Base-by-base conservation (phyloP, 2,329 filamentous ascomycete genomes). In the Cryphonectria parasitica region DNA sequence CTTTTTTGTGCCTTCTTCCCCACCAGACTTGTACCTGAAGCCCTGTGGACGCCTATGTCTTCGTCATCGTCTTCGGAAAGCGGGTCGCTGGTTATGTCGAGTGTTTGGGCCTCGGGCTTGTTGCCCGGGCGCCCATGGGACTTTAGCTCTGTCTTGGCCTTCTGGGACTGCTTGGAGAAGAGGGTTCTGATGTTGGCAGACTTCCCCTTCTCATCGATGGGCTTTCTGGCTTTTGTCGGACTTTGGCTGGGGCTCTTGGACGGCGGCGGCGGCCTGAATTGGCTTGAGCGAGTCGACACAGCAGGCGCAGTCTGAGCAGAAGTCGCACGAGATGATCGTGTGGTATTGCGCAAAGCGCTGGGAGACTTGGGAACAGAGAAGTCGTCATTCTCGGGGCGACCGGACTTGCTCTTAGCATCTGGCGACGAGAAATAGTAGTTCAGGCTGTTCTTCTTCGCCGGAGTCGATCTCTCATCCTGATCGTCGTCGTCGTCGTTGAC, bases 21-120 rank as follows among this genome's bases (percentile, higher is more conserved):
- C 3, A 90, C 84, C 25, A 89, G 77, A 74, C 88, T 91, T 25
- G 84, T 82, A 2, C 80, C 82, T 71, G 83, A 85, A 1, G 84
- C 81, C 72, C 82, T 87, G 72, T 83, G 79, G 43, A 86, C 84
- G 6, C 82, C 82, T 45, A 89, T 83, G 41, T 88, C 85, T 74
- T 89, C 88, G 67, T 89, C 87, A 66, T 89, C 88, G 67, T 89
- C 87, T 67, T 89, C 88, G 43, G 88, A 90, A 75, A 90, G 89
- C 1, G 84, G 84, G 74, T 88, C 85, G 79, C 83, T 86, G 66
- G 83, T 79, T 52, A 87, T 84, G 72, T 88, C 84, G 43, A 83
- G 74, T 13, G 78, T 75, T 28, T 77, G 69, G 49, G 74, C 73
- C 61, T 75, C 77, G 64, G 62, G 54, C 49, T 67, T 69, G 67